Conservation (phyloP, 2,329 filamentous ascomycete species). For the Thelonectria olida region DNA sequence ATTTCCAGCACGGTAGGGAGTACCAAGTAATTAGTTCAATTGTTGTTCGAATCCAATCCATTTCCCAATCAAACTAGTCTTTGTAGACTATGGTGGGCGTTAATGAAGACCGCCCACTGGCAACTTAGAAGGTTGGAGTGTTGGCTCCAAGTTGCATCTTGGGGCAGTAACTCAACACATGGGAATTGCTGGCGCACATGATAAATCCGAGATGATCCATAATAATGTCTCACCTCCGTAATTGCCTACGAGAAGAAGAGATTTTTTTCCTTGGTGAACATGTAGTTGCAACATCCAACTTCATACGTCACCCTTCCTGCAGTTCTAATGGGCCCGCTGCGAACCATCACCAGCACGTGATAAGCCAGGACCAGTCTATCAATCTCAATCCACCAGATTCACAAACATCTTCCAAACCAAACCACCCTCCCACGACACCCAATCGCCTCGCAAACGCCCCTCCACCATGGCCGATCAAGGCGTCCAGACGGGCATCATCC, state of each 20-base stretch:
- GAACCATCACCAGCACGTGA: constrained; percentile 16
- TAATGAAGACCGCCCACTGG: too few species aligned
- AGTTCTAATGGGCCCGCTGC: not conserved
- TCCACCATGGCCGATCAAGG: constrained; percentile 49
- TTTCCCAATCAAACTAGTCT: too few species aligned
- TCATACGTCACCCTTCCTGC: not conserved
- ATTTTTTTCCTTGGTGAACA: not conserved
- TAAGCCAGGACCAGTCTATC: not conserved
- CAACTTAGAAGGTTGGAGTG: too few species aligned
- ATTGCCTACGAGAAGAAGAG: too few species aligned
- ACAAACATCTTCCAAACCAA: not conserved
- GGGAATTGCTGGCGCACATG: too few species aligned
- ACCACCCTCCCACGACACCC: not conserved
- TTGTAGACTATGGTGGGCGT: too few species aligned
- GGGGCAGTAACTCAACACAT: too few species aligned
- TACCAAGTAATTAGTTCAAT: too few species aligned
- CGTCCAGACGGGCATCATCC: constrained; percentile 65
- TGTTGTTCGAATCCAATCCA: too few species aligned
- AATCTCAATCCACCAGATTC: not conserved
- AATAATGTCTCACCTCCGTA: too few species aligned
- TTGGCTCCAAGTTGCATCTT: too few species aligned
- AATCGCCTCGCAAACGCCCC: not conserved
- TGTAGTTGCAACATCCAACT: not conserved
- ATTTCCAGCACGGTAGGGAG: not conserved
- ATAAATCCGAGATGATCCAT: too few species aligned